Conservation (phyloP, 2,329 filamentous ascomycete species). For the Colletotrichum endophyticum region DNA sequence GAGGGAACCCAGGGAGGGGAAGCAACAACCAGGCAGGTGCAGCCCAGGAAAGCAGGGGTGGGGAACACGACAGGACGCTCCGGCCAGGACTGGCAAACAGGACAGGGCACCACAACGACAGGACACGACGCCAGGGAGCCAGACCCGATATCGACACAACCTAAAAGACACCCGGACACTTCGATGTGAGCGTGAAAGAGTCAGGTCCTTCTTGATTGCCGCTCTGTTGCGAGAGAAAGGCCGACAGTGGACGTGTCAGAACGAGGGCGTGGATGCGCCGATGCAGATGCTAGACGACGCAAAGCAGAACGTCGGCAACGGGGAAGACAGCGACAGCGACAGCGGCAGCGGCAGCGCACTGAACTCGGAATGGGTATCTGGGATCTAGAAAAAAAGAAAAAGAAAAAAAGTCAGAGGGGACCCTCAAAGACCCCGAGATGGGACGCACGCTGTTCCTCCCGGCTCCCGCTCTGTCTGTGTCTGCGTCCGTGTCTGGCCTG, state of each 20-base stretch:
- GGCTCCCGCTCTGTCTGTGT: not conserved
- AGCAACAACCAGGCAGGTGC: not conserved
- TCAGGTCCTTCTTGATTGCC: not conserved
- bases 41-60: not conserved
- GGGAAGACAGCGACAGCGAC: not conserved
- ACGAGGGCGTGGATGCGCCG: not conserved
- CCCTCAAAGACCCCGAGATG: not conserved
- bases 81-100: not conserved
- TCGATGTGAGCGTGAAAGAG: not conserved
- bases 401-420: not conserved
- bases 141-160: slow-evolving; percentile 1
- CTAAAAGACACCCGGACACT: slow-evolving; percentile 9
- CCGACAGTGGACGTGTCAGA: not conserved
- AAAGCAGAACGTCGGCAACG: not conserved
- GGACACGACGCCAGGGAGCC: not conserved
- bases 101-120: not conserved
- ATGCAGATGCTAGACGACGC: not conserved
- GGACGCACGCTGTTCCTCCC: slow-evolving; percentile 13
- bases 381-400: not conserved
- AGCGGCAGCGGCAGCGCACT: slow-evolving; percentile 7
- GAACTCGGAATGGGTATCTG: not conserved
- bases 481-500: not conserved
- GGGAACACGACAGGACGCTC: not conserved
- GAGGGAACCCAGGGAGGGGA: slow-evolving; percentile 8
- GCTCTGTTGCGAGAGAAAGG: not conserved